Evolutionary conservation across 257 asterid genomes (phyloP), one percentile per base, ranked within the genome.

Genomic region (Przewalskia tangutica): DNA sequence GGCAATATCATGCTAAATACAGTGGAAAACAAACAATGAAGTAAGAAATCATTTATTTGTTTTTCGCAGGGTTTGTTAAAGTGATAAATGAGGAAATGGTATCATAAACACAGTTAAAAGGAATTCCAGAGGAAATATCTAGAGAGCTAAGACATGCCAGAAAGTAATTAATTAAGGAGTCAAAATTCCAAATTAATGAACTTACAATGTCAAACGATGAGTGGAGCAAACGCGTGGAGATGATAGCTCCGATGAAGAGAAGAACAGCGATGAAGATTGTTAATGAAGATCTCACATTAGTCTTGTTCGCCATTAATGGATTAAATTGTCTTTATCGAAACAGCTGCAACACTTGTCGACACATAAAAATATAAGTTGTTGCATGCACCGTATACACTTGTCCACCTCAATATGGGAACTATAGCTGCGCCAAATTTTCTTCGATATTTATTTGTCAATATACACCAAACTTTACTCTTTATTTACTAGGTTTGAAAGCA

Each of bases 211-310:
- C 46, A 53, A 83, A 82, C 1, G 97, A 83, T 84, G 92, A 86
- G 84, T 83, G 91, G 42, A 93, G 91, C 84, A 88, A 90, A 87
- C 92, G 93, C 85, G 93, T 88, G 90, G 92, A 89, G 13, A 93
- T n/a, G 84, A 91, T 91, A 90, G 93, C 97, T 88, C 97, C 91
- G 82, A 89, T 14, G 62, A 88, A 82, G 51, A 93, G 85, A 23
- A 93, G 84, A 50, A 85, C 51, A 51, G 90, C 86, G 70, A 90
- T 84, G 77, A 87, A 77, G 76, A 86, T 84, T 12, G 81, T 84
- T 23, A 84, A 73, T 50, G 92, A 89, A 82, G 95, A 89, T 89
- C 92, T 87, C 48, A 85, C 48, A 0, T 60, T 50, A 3, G 73
- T 55, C 36, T 48, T 81, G 60, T 13, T 58, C 17, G 71, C 83